A percentile compares a stretch with the other conserved stretches of the same genome.
Conservation (phyloP, 2,329 filamentous ascomycete species). For the Sporothrix sp. region DNA sequence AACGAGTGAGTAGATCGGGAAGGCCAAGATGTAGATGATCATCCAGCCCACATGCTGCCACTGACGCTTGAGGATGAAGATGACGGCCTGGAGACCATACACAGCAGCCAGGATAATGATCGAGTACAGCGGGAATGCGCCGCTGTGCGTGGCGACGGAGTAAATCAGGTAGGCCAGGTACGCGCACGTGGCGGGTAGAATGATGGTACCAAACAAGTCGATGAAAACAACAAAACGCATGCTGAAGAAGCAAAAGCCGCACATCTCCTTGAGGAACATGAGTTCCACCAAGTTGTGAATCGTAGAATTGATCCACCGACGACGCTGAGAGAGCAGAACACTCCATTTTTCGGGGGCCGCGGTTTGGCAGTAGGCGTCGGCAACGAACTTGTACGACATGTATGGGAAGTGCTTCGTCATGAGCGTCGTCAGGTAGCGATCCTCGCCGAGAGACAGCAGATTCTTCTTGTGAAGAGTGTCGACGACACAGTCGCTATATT, state of each 20-base stretch:
- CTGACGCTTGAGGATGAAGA: slow-evolving; percentile 93
- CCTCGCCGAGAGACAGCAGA: slow-evolving; percentile 82
- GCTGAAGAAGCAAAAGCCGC: slow-evolving; percentile 96
- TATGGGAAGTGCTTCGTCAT: slow-evolving; percentile 97
- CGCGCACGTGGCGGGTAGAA: slow-evolving; percentile 77
- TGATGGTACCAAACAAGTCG: slow-evolving; percentile 85
- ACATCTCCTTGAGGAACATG: slow-evolving; percentile 83
- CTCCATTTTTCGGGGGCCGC: slow-evolving; percentile 91
- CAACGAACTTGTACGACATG: slow-evolving; percentile 94
- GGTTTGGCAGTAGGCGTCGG: slow-evolving; percentile 86
- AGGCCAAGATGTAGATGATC: slow-evolving; percentile 96
- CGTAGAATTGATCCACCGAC: slow-evolving; percentile 98
- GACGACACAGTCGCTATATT: slow-evolving; percentile 81
- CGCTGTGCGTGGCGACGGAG: slow-evolving; percentile 54
- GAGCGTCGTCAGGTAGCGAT: slow-evolving; percentile 91
- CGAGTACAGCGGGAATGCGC: slow-evolving; percentile 77
- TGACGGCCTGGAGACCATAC: slow-evolving; percentile 89
- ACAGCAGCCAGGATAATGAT: slow-evolving; percentile 82
- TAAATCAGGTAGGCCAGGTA: slow-evolving; percentile 89
- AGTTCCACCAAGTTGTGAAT: slow-evolving; percentile 93
- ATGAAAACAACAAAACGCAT: slow-evolving; percentile 97
- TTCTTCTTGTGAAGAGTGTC: slow-evolving; percentile 98
- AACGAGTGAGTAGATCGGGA: slow-evolving; percentile 84
- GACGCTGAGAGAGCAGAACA: slow-evolving; percentile 90
- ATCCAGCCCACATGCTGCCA: slow-evolving; percentile 99